Base-by-base conservation (phyloP, 352 stramenopile species). In the Phytopythium cucurbitacearum region DNA sequence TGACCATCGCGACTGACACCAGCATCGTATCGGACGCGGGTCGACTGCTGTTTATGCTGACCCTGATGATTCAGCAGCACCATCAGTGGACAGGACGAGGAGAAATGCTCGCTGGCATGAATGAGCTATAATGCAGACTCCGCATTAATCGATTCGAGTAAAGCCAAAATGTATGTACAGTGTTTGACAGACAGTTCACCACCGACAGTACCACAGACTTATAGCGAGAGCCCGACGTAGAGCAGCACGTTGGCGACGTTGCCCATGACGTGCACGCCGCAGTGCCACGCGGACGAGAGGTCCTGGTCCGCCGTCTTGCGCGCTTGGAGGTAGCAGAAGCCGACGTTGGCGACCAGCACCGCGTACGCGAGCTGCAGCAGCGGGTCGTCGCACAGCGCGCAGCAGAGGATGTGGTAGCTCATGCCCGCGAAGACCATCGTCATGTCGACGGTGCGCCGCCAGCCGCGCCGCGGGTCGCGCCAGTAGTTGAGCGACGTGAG, bases 401-500 rank as follows among this genome's bases (percentile, higher is more conserved):
- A 83, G 64, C 67, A 83, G 63, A 91, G 89, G 53, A 81, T 40
- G 58, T 93, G 82, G 67, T 89, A 86, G 40, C 50, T 32, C 8
- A 85, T 78, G 54, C 64, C 79, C 1, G 68, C 45, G 40, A 80
- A 71, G 33, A 93, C 82, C 5, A 77, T 67, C 5, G 62, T 63
- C 74, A 90, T 90, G 65, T 93, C 82, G 53, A 73, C 52, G 0
- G 68, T 80, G 56, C 80, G 82, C 7, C 82, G 82, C 82, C 82
- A 93, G 59, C 82, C 80, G n/a, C 64, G 58, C 15, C 88, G 69
- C 4, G 82, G 82, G 44, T 89, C 51, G 37, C 80, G 82, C 82
- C 80, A 93, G 65, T 90, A 93, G 72, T 93, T 91, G 67, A 93
- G 70, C 58, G 82, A 92, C 60, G 82, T 92, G 54, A 89, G 62